Percentiles rank a stretch among this genome's conserved stretches.
phyloP scores from a whole-genome alignment of 768 basidiomycete species.

The Punctularia strigosozonata region DNA sequence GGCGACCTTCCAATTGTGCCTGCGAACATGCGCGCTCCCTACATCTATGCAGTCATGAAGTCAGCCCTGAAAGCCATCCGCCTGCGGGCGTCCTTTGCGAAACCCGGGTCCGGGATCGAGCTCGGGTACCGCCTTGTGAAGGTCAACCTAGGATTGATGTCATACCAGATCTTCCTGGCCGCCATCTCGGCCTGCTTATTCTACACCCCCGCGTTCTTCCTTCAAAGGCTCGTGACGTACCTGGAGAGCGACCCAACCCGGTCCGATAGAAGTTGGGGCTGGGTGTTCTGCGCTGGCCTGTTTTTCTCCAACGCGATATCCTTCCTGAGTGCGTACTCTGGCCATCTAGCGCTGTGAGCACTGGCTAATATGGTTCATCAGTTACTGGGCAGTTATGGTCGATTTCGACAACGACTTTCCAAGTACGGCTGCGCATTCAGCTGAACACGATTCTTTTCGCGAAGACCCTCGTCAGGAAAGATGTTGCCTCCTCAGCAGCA shows the following conservation, averaged over 20 bases:
- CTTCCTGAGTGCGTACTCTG: neutral
- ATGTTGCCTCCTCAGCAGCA: conserved; percentile 48
- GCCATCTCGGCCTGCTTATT: conserved; percentile 47
- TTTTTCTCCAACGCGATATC: conserved; percentile 31
- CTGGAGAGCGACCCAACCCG: conserved; percentile 52
- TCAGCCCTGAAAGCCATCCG: conserved; percentile 36
- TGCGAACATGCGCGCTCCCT: conserved; percentile 52
- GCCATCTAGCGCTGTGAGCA: neutral
- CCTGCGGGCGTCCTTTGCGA: conserved; percentile 39
- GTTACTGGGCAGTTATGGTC: conserved; percentile 46
- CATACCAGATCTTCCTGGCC: conserved; percentile 38
- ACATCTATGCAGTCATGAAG: conserved; percentile 57
- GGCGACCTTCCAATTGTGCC: conserved; percentile 82
- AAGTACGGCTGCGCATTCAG: conserved; percentile 61
- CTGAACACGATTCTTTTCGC: conserved; percentile 77
- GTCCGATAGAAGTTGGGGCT: conserved; percentile 55
- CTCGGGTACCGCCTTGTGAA: conserved; percentile 50
- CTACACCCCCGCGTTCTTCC: conserved; percentile 51
- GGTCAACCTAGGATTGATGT: conserved; percentile 36
- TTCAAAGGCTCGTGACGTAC: conserved; percentile 48
- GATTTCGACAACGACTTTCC: conserved; percentile 26
- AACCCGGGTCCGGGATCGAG: conserved; percentile 50
- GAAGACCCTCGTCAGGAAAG: conserved; percentile 81
- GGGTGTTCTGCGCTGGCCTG: conserved; percentile 49
- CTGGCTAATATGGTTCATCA: conserved; percentile 11